A percentile compares a stretch with the other conserved stretches of the same genome.
Evolutionary conservation across 2,329 filamentous ascomycete genomes (phyloP).

Genomic region (Claviceps maximensis): DNA sequence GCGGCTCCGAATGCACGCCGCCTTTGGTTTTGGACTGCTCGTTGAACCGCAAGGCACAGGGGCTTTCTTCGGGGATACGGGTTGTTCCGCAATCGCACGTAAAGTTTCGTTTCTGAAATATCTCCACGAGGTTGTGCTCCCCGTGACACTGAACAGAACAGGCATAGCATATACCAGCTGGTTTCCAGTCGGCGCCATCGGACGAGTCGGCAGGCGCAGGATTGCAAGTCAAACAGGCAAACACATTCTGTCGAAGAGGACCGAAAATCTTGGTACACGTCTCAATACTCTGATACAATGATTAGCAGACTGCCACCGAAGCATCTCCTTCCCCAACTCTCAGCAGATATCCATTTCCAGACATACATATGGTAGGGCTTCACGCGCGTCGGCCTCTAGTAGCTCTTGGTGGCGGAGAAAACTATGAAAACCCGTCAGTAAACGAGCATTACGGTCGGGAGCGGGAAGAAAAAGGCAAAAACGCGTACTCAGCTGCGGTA

Average conservation of each 20-base stretch:
- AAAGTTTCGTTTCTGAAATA: conserved; percentile 92
- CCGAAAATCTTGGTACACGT: conserved; percentile 86
- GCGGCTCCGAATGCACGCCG: conserved; percentile 60
- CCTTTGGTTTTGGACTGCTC: conserved; percentile 62
- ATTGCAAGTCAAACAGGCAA: conserved; percentile 88
- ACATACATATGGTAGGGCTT: conserved; percentile 80
- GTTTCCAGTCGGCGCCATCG: conserved; percentile 37
- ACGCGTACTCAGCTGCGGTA: conserved; percentile 46
- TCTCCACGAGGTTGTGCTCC: conserved; percentile 86
- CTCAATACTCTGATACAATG: conserved; percentile 61
- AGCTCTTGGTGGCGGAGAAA: conserved; percentile 83
- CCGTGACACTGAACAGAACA: conserved; percentile 96
- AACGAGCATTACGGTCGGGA: neutral
- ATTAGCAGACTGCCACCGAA: conserved; percentile 14
- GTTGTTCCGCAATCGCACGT: conserved; percentile 92
- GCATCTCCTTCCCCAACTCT: too few relatives aligned
- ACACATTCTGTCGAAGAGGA: conserved; percentile 73
- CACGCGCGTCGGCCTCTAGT: conserved; percentile 87
- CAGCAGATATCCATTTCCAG: neutral
- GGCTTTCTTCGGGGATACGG: conserved; percentile 54
- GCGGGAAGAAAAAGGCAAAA: neutral
- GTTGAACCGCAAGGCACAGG: conserved; percentile 66
- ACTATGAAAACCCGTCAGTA: conserved; percentile 26
- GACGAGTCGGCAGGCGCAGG: conserved; percentile 53
- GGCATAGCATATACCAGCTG: conserved; percentile 86